Base-by-base conservation (phyloP, 371 early-diverging fungal species). In the Mucor plumbeus region DNA sequence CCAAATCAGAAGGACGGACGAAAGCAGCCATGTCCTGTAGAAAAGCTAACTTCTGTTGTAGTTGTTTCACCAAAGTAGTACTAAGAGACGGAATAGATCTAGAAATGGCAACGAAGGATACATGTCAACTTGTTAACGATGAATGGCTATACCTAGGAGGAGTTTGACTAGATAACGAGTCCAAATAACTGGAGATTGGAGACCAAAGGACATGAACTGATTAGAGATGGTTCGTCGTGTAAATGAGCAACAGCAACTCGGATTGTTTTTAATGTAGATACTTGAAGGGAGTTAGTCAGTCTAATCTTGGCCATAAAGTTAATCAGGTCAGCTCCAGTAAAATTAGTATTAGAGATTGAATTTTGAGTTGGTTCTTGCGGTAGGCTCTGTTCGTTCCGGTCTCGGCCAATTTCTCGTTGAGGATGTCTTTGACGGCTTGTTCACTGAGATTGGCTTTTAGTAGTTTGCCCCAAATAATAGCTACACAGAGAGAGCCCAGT, bases 1-100 rank as follows among this genome's bases (percentile, higher is more conserved):
- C 40, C 13, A 68, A 36, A 19, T 68, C 53, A 10, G 69, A 68
- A 0, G 69, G 69, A n/a, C 59, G 69, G 4, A 69, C 34, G 9
- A 69, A 60, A 11, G 35, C 61, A 33, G 58, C 58, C 60, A 70
- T 59, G 6, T 54, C 61, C n/a, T n/a, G n/a, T n/a, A n/a, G n/a
- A n/a, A n/a, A n/a, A n/a, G n/a, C n/a, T n/a, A n/a, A n/a, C n/a
- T 5, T 65, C 4, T 36, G 47, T 19, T 63, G 36, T 10, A 40
- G 15, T 11, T 14, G 48, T 13, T 33, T 43, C 14, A 60, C 1
- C 3, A 5, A 33, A 17, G 64, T 55, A 15, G 21, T 33, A 9
- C 61, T 14, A n/a, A 6, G 5, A 19, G 63, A 69, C 13, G 36
- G 19, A 1, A 63, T 54, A 31, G 50, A 58, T 5, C 38, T 33